phyloP scores from a whole-genome alignment of 495 filamentous ascomycete genomes.

The Hypoxylon trugodes region DNA sequence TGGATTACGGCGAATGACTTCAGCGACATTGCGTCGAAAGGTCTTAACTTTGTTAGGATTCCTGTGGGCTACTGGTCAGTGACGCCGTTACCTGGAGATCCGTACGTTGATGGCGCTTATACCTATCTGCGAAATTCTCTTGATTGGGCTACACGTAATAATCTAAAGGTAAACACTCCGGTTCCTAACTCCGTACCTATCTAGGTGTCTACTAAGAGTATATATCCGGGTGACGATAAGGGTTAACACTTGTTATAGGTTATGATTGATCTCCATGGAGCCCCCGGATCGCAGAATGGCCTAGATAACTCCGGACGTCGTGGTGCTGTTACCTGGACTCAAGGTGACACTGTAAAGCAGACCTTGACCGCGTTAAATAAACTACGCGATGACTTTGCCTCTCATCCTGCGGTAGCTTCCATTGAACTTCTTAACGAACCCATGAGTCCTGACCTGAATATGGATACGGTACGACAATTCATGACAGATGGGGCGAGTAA shows the following conservation, averaged over 20 bases:
- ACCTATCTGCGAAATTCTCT: conserved; percentile 71
- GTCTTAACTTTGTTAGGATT: conserved; percentile 80
- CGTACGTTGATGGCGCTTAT: conserved; percentile 78
- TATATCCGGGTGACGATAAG: too few species aligned
- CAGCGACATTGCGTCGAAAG: conserved; percentile 66
- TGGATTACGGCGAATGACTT: conserved; percentile 77
- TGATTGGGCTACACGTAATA: conserved; percentile 69
- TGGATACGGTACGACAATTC: conserved; percentile 64
- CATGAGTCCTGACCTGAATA: conserved; percentile 58
- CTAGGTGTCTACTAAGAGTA: too few species aligned
- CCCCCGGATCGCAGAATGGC: conserved; percentile 81
- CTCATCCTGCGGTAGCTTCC: conserved; percentile 71
- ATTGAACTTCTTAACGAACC: conserved; percentile 82
- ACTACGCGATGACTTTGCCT: conserved; percentile 68
- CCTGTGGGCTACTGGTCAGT: conserved; percentile 84
- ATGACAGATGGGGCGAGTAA: conserved; percentile 69
- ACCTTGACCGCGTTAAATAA: conserved; percentile 66
- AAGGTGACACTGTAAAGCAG: conserved; percentile 62
- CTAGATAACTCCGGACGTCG: conserved; percentile 78
- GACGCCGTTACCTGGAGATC: conserved; percentile 64
- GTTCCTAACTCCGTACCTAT: too few species aligned
- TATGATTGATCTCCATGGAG: conserved; percentile 48
- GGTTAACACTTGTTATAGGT: too few species aligned
- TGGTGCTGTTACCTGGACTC: conserved; percentile 71
- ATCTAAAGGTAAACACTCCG: conserved; percentile 73